These are phyloP conservation scores for Xerocomellus chrysenteron DNA, from an alignment of 768 basidiomycete genomes.

Conservation along the genomic window DNA sequence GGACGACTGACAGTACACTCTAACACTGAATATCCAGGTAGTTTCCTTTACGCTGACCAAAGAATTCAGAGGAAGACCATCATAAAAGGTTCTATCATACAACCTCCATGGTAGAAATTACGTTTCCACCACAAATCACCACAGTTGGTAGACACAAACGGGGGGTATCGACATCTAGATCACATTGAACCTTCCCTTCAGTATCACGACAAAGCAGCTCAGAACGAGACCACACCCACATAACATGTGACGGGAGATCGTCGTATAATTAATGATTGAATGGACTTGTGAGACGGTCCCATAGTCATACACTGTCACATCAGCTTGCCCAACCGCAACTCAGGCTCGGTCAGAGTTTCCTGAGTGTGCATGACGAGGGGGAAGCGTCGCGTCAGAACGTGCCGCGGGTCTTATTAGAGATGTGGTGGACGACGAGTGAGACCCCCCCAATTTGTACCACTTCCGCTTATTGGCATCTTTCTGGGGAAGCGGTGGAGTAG, in stretches of 20 bases:
- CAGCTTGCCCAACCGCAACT: neutral
- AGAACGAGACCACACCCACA: neutral
- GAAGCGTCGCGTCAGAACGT: neutral
- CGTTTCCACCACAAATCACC: neutral
- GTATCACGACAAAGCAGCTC: neutral
- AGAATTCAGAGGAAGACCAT: no score
- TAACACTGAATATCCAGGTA: neutral
- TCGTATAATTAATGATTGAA: neutral
- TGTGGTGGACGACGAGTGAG: constrained; percentile 15
- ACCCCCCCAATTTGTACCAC: constrained; percentile 20
- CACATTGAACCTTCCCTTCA: neutral
- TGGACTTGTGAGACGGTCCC: neutral
- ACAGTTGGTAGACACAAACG: neutral
- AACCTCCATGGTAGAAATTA: neutral
- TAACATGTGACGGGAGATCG: neutral
- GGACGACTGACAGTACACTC: no score
- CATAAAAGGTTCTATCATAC: neutral
- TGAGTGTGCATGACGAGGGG: neutral
- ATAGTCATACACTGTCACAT: neutral
- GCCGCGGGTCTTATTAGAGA: constrained; percentile 9
- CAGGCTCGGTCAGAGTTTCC: neutral
- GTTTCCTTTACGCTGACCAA: neutral
- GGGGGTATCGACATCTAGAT: neutral
- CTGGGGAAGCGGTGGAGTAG: neutral
- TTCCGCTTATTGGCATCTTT: neutral